Evolutionary conservation across 257 asterid species (phyloP).

Genomic region (Ocimum tenuiflorum): DNA sequence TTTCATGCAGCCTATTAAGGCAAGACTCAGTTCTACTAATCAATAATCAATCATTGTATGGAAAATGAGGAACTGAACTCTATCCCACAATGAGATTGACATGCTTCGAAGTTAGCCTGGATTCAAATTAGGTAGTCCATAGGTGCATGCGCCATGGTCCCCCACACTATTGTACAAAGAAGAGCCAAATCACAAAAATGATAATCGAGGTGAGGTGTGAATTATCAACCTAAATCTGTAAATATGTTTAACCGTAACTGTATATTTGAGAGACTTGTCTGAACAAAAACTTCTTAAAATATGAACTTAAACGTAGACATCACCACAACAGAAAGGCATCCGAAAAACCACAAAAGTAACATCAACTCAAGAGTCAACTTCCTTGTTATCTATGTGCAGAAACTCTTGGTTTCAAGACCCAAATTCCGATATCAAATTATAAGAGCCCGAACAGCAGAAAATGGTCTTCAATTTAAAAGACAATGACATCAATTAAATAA

Average conservation of each 20-base stretch:
- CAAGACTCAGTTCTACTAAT: background rate
- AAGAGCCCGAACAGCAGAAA: background rate
- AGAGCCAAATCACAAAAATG: background rate
- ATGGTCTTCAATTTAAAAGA: background rate
- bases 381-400: background rate
- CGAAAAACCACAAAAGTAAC: background rate
- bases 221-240: background rate
- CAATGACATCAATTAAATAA: background rate
- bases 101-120: background rate
- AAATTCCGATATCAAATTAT: background rate
- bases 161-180: background rate
- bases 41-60: background rate
- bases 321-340: background rate
- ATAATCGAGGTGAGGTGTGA: background rate
- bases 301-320: background rate
- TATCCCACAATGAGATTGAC: background rate
- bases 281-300: background rate
- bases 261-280: background rate
- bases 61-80: background rate
- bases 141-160: background rate
- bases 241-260: background rate
- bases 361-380: background rate
- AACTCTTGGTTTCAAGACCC: background rate
- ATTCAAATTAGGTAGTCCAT: background rate
- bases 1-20: no score